Evolutionary conservation across 768 basidiomycete genomes (phyloP).

Genomic region (Phaeolepiota aurea): DNA sequence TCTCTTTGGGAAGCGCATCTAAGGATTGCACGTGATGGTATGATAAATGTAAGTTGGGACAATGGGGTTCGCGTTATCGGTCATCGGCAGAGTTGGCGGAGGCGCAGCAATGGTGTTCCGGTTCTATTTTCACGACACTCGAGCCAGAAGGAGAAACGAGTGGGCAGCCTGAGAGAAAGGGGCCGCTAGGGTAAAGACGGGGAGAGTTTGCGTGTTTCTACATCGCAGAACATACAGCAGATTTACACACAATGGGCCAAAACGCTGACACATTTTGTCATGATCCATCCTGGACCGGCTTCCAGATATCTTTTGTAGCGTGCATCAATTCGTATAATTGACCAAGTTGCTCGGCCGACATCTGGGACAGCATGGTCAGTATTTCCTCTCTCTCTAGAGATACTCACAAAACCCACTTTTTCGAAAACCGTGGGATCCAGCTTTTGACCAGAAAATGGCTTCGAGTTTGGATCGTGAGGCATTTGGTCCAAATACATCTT

Average conservation of each 20-base stretch:
- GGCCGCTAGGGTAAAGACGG: not conserved
- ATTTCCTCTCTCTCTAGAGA: not conserved
- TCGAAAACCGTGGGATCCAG: constrained; percentile 68
- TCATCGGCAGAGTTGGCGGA: not conserved
- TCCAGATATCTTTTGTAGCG: constrained; percentile 84
- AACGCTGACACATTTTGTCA: not conserved
- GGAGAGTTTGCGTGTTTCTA: not conserved
- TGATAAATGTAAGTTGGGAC: not conserved
- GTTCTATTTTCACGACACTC: not conserved
- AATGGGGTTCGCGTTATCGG: not conserved
- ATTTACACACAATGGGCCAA: not conserved
- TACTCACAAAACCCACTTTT: constrained; percentile 41
- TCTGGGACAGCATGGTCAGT: constrained; percentile 31
- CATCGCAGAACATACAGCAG: not conserved
- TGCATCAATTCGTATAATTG: constrained; percentile 95
- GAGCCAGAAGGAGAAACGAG: not conserved
- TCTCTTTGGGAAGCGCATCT: constrained; percentile 1
- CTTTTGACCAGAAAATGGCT: constrained; percentile 51
- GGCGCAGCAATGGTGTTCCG: not conserved
- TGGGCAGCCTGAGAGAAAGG: not conserved
- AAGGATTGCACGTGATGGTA: constrained; percentile 6
- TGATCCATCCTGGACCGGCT: constrained; percentile 29
- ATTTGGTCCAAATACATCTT: constrained; percentile 81
- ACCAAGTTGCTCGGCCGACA: constrained; percentile 85
- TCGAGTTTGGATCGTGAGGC: constrained; percentile 34